Evolutionary conservation across 148 eudicot species (phyloP).

Genomic region (Fallopia convolvulus): DNA sequence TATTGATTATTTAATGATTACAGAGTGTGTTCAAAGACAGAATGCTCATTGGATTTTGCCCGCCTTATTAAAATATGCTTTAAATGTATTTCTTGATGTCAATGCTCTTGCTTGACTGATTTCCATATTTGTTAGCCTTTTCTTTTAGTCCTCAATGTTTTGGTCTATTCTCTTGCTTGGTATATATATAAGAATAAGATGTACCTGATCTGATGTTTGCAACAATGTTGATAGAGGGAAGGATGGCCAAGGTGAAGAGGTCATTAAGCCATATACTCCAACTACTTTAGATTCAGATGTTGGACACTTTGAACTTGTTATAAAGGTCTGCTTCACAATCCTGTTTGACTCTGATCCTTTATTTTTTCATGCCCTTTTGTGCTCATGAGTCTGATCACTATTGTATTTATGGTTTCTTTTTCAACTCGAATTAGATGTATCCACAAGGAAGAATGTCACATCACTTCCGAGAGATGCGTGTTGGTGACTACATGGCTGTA

Average conservation of each 20-base stretch:
- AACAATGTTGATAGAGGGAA: constrained; percentile 46
- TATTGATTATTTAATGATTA: not conserved
- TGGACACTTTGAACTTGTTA: constrained; percentile 78
- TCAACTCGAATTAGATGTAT: constrained; percentile 53
- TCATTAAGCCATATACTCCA: constrained; percentile 89
- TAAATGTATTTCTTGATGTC: not conserved
- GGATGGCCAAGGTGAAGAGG: constrained; percentile 88
- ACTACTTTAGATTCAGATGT: constrained; percentile 89
- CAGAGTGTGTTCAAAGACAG: not conserved
- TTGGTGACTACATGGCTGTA: constrained; percentile 69
- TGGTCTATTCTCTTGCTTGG: not conserved
- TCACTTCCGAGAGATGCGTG: constrained; percentile 84
- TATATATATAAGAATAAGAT: not conserved
- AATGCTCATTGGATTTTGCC: not conserved
- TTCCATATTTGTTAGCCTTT: not conserved
- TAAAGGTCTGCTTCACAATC: constrained; percentile 46
- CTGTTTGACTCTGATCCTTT: not conserved
- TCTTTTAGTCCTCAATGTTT: not conserved
- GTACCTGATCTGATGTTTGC: constrained; percentile 1
- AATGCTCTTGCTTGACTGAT: not conserved
- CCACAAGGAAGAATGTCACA: constrained; percentile 98
- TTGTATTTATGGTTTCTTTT: constrained; percentile 4
- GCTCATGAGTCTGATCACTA: not conserved
- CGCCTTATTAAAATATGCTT: not conserved
- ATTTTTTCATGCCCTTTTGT: not conserved